These are phyloP conservation scores for Fusarium irregulare DNA, from an alignment of 2,329 filamentous ascomycete species.

Conservation along the genomic window DNA sequence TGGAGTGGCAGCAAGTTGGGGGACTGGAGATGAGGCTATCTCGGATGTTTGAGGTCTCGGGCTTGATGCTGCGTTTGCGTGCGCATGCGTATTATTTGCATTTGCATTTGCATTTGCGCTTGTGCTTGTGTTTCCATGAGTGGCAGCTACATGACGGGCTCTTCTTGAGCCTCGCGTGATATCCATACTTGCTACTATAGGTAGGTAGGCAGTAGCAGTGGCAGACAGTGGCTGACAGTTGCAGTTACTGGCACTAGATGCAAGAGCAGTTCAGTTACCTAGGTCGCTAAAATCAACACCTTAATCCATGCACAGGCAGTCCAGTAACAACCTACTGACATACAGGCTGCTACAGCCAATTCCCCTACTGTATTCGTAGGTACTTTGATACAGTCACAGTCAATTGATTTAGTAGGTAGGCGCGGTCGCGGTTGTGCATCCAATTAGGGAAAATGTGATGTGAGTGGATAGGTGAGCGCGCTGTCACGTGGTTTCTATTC, in stretches of 20 bases:
- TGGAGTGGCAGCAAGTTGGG: slow-evolving; percentile 27
- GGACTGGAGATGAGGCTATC: slow-evolving; percentile 32
- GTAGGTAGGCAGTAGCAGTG: not conserved
- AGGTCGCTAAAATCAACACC: slow-evolving; percentile 1
- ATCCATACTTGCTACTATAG: slow-evolving; percentile 23
- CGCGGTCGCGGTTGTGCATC: slow-evolving; percentile 24
- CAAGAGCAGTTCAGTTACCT: not conserved
- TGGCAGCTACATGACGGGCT: slow-evolving; percentile 38
- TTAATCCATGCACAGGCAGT: not conserved
- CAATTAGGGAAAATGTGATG: slow-evolving; percentile 5
- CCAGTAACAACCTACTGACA: not conserved
- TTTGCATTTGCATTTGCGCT: not conserved
- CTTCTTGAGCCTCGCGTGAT: slow-evolving; percentile 37
- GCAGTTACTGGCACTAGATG: not conserved
- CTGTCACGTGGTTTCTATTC: slow-evolving; percentile 30
- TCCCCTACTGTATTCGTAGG: not conserved
- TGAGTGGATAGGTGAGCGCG: slow-evolving; percentile 27
- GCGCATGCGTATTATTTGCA: not conserved
- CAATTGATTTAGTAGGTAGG: slow-evolving; percentile 14
- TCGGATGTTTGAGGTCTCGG: slow-evolving; percentile 18
- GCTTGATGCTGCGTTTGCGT: slow-evolving; percentile 23
- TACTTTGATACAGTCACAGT: not conserved
- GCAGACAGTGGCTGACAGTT: not conserved
- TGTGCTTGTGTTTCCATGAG: slow-evolving; percentile 18
- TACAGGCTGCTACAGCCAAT: not conserved